phyloP scores from a whole-genome alignment of 805 yeast genomes.

The Wickerhamiella galacta region DNA sequence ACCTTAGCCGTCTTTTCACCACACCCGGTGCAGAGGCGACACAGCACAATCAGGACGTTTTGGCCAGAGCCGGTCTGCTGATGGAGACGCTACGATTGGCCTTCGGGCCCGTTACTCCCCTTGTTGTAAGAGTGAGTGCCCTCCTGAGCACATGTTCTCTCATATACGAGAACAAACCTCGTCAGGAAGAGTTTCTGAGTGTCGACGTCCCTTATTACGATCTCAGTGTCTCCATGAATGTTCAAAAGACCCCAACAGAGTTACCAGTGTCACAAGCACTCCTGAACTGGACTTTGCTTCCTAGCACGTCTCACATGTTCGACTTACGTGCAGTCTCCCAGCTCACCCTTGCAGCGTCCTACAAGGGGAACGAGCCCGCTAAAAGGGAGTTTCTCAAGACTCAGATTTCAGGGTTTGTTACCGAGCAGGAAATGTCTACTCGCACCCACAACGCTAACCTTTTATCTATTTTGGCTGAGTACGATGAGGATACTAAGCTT shows the following conservation, averaged over 20 bases:
- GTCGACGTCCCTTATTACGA: constrained; percentile 89
- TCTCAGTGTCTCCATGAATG: constrained; percentile 36
- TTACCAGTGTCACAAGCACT: constrained; percentile 63
- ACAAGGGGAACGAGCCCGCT: constrained; percentile 44
- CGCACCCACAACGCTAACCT: constrained; percentile 32
- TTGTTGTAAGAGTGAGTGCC: constrained; percentile 48
- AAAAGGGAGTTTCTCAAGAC: constrained; percentile 46
- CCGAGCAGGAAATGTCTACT: constrained; percentile 13
- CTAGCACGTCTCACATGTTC: constrained; percentile 72
- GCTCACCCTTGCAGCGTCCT: constrained; percentile 47
- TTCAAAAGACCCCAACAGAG: constrained; percentile 20
- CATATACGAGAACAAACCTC: constrained; percentile 44
- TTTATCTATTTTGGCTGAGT: constrained; percentile 54
- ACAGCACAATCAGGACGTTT: constrained; percentile 38
- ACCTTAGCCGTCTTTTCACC: constrained; percentile 57
- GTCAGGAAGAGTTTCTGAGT: constrained; percentile 56
- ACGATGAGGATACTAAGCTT: constrained; percentile 50
- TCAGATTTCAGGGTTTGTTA: constrained; percentile 36
- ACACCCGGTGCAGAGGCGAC: constrained; percentile 56
- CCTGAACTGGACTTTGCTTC: constrained; percentile 63
- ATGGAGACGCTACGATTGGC: constrained; percentile 51
- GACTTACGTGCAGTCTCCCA: constrained; percentile 65
- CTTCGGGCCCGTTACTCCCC: constrained; percentile 47
- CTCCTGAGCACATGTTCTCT: constrained; percentile 63
- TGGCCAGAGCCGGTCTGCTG: constrained; percentile 46